phyloP scores from a whole-genome alignment of 2,329 filamentous ascomycete species.

The Bipolaris gigantea region DNA sequence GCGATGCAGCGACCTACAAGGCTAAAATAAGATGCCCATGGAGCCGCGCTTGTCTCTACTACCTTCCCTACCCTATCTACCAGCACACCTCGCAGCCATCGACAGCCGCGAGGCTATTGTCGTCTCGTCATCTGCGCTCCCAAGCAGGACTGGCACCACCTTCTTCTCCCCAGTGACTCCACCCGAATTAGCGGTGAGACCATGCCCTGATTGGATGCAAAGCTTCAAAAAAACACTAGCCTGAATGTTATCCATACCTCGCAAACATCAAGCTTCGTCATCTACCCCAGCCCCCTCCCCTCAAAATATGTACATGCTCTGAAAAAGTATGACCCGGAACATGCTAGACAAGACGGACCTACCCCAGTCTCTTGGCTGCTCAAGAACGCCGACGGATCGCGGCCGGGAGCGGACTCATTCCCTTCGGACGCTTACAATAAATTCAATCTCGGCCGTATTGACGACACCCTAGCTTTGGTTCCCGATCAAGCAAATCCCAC shows the following conservation, averaged over 20 bases:
- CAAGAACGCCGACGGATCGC: slow-evolving; percentile 2
- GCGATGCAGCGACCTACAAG: not conserved
- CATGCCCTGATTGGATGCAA: slow-evolving; percentile 34
- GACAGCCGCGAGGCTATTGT: slow-evolving; percentile 13
- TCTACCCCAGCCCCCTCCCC: slow-evolving; percentile 23
- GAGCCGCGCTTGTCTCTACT: not conserved
- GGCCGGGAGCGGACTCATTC: not conserved
- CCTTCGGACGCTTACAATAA: not conserved
- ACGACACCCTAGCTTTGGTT: no score
- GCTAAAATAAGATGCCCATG: not conserved
- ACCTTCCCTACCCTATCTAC: not conserved
- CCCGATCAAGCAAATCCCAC: not conserved
- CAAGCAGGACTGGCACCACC: slow-evolving; percentile 27
- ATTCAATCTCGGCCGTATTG: no score
- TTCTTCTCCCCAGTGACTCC: slow-evolving; percentile 29
- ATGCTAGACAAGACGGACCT: not conserved
- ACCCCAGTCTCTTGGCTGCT: not conserved
- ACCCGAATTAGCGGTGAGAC: slow-evolving; percentile 42
- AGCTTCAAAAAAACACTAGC: slow-evolving; percentile 24
- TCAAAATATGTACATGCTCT: slow-evolving; percentile 13
- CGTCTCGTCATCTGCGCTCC: slow-evolving; percentile 31
- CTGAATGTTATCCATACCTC: slow-evolving; percentile 20
- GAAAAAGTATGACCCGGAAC: slow-evolving; percentile 5
- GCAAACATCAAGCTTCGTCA: slow-evolving; percentile 22
- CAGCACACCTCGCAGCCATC: slow-evolving; percentile 3